A percentile compares a stretch with the other conserved stretches of the same genome.
Evolutionary conservation across 2,329 filamentous ascomycete species (phyloP).

Genomic region (Talaromyces sp.): DNA sequence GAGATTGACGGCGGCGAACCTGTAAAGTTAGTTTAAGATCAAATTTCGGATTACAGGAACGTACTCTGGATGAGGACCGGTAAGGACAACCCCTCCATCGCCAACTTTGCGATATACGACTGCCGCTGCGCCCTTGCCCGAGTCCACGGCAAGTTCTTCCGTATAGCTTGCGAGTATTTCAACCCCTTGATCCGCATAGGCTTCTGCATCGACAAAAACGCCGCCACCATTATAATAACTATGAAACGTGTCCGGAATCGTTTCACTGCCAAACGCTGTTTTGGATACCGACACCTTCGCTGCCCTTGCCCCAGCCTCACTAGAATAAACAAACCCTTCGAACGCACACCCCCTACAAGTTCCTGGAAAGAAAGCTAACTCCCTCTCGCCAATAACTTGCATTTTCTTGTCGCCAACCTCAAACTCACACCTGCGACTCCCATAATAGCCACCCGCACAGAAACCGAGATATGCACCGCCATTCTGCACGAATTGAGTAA

Average conservation of each 20-base stretch:
- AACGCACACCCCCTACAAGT: slow-evolving; percentile 84
- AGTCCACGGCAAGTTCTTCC: slow-evolving; percentile 70
- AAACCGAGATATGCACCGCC: slow-evolving; percentile 87
- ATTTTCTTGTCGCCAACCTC: slow-evolving; percentile 77
- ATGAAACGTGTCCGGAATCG: slow-evolving; percentile 60
- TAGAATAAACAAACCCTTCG: slow-evolving; percentile 83
- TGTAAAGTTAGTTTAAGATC: slow-evolving; percentile 35
- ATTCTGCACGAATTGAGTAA: slow-evolving; percentile 77
- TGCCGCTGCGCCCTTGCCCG: slow-evolving; percentile 70
- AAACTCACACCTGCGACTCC: slow-evolving; percentile 77
- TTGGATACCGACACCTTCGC: slow-evolving; percentile 64
- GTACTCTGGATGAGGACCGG: slow-evolving; percentile 89
- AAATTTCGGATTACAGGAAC: slow-evolving; percentile 30
- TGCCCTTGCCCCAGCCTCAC: slow-evolving; percentile 77
- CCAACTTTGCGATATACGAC: slow-evolving; percentile 81
- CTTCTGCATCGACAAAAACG: slow-evolving; percentile 77
- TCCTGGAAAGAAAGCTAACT: slow-evolving; percentile 85
- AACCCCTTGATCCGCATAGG: slow-evolving; percentile 61
- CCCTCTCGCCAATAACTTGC: slow-evolving; percentile 80
- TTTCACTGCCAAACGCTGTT: slow-evolving; percentile 53
- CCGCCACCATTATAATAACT: slow-evolving; percentile 95
- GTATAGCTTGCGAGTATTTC: slow-evolving; percentile 79
- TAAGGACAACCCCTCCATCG: slow-evolving; percentile 73
- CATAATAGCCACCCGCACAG: slow-evolving; percentile 94
- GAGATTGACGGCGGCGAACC: slow-evolving; percentile 79